Conservation (phyloP, 2,329 filamentous ascomycete species). For the Aspergillus jensenii region DNA sequence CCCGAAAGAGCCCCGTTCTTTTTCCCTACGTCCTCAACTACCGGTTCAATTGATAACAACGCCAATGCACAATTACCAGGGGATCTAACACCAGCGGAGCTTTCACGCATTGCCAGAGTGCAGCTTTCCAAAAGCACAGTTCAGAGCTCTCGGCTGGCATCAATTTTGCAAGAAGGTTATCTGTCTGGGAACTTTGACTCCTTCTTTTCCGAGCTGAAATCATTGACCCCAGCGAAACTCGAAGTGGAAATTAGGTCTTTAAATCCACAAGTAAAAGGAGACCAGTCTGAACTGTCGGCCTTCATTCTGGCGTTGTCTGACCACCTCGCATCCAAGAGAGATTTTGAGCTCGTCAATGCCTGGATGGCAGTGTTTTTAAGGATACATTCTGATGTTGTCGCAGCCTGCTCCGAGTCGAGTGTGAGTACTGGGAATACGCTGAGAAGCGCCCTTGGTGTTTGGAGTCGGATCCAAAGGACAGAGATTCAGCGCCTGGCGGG, state of each 20-base stretch:
- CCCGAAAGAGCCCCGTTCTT: slow-evolving; percentile 97
- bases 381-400: slow-evolving; percentile 67
- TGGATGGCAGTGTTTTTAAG: slow-evolving; percentile 96
- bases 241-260: slow-evolving; percentile 90
- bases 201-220: slow-evolving; percentile 77
- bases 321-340: slow-evolving; percentile 66
- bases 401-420: slow-evolving; percentile 46
- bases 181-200: slow-evolving; percentile 60
- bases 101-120: slow-evolving; percentile 68
- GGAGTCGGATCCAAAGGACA: slow-evolving; percentile 69
- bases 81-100: slow-evolving; percentile 46
- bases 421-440: slow-evolving; percentile 48
- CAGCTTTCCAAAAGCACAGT: slow-evolving; percentile 46
- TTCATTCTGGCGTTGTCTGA: slow-evolving; percentile 81
- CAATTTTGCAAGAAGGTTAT: slow-evolving; percentile 47
- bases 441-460: slow-evolving; percentile 62
- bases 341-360: slow-evolving; percentile 92
- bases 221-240: slow-evolving; percentile 77
- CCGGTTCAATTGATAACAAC: slow-evolving; percentile 26
- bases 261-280: slow-evolving; percentile 43
- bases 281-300: slow-evolving; percentile 67
- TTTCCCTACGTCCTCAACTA: slow-evolving; percentile 55
- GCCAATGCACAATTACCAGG: slow-evolving; percentile 27
- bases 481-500: slow-evolving; percentile 71
- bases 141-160: slow-evolving; percentile 44